Conservation (phyloP, 2,329 filamentous ascomycete species). For the Apiospora koreana region DNA sequence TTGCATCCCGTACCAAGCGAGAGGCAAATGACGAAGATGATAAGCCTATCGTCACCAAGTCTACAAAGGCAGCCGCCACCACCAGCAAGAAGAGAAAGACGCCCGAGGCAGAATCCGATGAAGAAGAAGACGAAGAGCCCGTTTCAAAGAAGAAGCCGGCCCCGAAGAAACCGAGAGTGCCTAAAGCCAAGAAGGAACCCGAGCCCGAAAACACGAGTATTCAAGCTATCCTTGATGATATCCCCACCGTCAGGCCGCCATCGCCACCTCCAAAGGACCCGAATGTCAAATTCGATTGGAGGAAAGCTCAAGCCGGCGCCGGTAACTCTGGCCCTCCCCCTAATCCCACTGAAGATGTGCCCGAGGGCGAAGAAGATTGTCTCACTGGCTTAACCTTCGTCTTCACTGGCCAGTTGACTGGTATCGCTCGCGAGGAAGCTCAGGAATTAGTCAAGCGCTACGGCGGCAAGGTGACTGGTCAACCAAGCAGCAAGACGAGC, state of each 20-base stretch:
- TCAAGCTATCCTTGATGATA: slow-evolving; percentile 83
- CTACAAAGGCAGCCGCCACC: slow-evolving; percentile 32
- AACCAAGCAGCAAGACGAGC: slow-evolving; percentile 89
- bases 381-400: slow-evolving; percentile 89
- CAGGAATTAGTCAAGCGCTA: slow-evolving; percentile 88
- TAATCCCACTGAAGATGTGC: slow-evolving; percentile 69
- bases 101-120: slow-evolving; percentile 58
- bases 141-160: slow-evolving; percentile 53
- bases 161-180: slow-evolving; percentile 58
- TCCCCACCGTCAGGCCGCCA: slow-evolving; percentile 80
- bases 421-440: slow-evolving; percentile 80
- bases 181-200: slow-evolving; percentile 65
- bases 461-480: slow-evolving; percentile 84
- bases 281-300: slow-evolving; percentile 79
- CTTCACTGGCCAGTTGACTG: slow-evolving; percentile 86
- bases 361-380: slow-evolving; percentile 84
- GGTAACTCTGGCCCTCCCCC: slow-evolving; percentile 65
- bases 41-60: slow-evolving; percentile 29
- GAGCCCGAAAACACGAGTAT: slow-evolving; percentile 69
- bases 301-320: slow-evolving; percentile 57
- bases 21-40: slow-evolving; percentile 33
- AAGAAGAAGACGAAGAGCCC: slow-evolving; percentile 56
- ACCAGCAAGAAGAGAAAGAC: slow-evolving; percentile 59
- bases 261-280: slow-evolving; percentile 76
- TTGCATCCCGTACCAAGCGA: slow-evolving; percentile 47